Conservation (phyloP, 1,284 basidiomycete species). For the Pseudozyma sp. region DNA sequence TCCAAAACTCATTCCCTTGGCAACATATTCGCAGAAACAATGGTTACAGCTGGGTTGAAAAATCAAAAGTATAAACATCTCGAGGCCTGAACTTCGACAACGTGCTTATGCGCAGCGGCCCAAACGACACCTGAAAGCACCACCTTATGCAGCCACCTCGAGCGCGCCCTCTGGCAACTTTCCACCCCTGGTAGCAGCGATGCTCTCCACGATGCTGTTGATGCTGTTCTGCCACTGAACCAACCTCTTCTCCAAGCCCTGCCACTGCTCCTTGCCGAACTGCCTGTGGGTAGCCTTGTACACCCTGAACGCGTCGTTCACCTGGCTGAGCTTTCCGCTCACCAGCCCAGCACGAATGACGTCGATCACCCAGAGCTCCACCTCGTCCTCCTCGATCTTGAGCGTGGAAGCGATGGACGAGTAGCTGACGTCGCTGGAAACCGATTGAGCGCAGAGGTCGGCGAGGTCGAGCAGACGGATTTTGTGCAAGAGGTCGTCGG, state of each 20-base stretch:
- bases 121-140: too few species aligned
- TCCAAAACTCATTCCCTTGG: too few species aligned
- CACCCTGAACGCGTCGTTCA: slow-evolving; percentile 62
- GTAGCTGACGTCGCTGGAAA: slow-evolving; percentile 64
- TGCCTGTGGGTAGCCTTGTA: slow-evolving; percentile 63
- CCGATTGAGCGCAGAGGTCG: slow-evolving; percentile 57
- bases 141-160: slow-evolving; percentile 1
- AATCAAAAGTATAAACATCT: too few species aligned
- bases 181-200: slow-evolving; percentile 44
- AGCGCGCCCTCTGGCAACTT: slow-evolving; percentile 17
- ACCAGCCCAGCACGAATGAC: slow-evolving; percentile 67
- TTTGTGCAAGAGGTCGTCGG: slow-evolving; percentile 55
- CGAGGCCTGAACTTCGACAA: too few species aligned
- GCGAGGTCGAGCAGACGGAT: slow-evolving; percentile 66
- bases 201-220: slow-evolving; percentile 50
- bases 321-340: slow-evolving; percentile 64
- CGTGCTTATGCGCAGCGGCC: too few species aligned
- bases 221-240: slow-evolving; percentile 64
- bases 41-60: too few species aligned
- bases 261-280: slow-evolving; percentile 65
- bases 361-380: slow-evolving; percentile 68
- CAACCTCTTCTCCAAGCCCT: slow-evolving; percentile 57
- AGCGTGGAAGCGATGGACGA: slow-evolving; percentile 52
- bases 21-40: too few species aligned
- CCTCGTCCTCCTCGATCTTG: slow-evolving; percentile 51